Conservation (phyloP, 1,284 basidiomycete genomes). For the Apiotrichum laibachii region DNA sequence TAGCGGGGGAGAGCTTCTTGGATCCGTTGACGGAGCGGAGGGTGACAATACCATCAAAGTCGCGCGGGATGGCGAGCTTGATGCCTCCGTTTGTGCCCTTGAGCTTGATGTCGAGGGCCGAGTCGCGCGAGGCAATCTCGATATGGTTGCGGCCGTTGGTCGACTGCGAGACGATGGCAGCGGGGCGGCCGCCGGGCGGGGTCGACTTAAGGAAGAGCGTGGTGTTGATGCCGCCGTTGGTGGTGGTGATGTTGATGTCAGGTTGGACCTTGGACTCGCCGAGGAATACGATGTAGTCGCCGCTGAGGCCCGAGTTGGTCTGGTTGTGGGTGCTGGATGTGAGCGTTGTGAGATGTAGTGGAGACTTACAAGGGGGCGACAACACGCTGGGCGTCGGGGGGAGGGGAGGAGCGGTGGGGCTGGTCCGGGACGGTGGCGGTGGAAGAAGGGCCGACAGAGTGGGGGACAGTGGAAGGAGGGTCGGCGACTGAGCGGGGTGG, state of each 20-base stretch:
- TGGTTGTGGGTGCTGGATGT: too few relatives aligned
- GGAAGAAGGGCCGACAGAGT: too few relatives aligned
- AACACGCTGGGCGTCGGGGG: too few relatives aligned
- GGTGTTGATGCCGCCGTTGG: conserved; percentile 4
- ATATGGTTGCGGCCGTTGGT: conserved; percentile 3
- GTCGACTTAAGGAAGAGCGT: neutral
- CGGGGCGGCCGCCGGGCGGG: neutral
- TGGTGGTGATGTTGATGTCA: conserved; percentile 2
- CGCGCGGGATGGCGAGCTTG: neutral
- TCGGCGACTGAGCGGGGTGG: too few relatives aligned
- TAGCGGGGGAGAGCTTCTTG: neutral
- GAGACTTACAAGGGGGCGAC: too few relatives aligned
- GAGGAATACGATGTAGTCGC: too few relatives aligned
- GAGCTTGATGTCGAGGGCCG: neutral
- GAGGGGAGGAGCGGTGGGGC: too few relatives aligned
- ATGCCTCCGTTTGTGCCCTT: conserved; percentile 1
- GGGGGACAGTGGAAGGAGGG: too few relatives aligned
- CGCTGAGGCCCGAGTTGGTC: too few relatives aligned
- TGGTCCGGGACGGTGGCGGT: too few relatives aligned
- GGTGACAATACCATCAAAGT: conserved; percentile 9
- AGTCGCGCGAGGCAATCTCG: neutral
- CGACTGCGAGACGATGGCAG: neutral
- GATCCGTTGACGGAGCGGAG: conserved; percentile 1
- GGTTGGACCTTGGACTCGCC: neutral
- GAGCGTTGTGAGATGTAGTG: too few relatives aligned